Evolutionary conservation across 2,329 filamentous ascomycete genomes (phyloP).

Genomic region (Colletotrichum cuscutae): DNA sequence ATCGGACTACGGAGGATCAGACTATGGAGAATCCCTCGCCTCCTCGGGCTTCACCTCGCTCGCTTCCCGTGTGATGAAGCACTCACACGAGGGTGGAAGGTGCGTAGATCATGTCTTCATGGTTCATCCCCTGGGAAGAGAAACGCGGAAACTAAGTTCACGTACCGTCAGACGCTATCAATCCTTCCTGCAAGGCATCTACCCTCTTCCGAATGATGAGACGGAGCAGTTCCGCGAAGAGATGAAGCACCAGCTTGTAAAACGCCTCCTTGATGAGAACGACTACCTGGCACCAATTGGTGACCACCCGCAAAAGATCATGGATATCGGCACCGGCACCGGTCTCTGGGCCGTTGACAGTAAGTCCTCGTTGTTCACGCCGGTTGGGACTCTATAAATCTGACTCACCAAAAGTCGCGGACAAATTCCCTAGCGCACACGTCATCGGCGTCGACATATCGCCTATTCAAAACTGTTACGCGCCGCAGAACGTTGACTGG

Average conservation of each 20-base stretch:
- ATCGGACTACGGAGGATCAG: slow-evolving; percentile 48
- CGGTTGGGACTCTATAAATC: neutral
- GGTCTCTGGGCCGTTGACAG: slow-evolving; percentile 67
- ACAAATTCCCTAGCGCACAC: slow-evolving; percentile 55
- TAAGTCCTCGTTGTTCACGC: slow-evolving; percentile 39
- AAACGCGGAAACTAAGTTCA: slow-evolving; percentile 8
- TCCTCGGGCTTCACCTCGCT: slow-evolving; percentile 54
- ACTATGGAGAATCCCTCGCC: slow-evolving; percentile 50
- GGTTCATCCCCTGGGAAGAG: neutral
- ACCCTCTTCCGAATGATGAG: slow-evolving; percentile 64
- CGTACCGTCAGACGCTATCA: slow-evolving; percentile 56
- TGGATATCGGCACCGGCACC: slow-evolving; percentile 61
- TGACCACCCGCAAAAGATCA: slow-evolving; percentile 57
- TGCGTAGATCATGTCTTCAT: slow-evolving; percentile 10
- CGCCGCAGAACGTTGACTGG: slow-evolving; percentile 68
- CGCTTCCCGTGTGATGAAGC: slow-evolving; percentile 36
- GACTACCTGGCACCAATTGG: slow-evolving; percentile 57
- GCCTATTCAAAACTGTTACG: slow-evolving; percentile 55
- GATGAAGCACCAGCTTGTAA: slow-evolving; percentile 59
- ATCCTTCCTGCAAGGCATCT: slow-evolving; percentile 56
- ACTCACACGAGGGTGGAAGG: slow-evolving; percentile 35
- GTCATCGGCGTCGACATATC: slow-evolving; percentile 58
- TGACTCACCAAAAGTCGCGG: slow-evolving; percentile 49
- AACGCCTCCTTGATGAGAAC: slow-evolving; percentile 56
- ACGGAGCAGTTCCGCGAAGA: slow-evolving; percentile 60